Evolutionary conservation across 306 rosid genomes (phyloP).

Genomic region (Cyamopsis tetragonoloba): DNA sequence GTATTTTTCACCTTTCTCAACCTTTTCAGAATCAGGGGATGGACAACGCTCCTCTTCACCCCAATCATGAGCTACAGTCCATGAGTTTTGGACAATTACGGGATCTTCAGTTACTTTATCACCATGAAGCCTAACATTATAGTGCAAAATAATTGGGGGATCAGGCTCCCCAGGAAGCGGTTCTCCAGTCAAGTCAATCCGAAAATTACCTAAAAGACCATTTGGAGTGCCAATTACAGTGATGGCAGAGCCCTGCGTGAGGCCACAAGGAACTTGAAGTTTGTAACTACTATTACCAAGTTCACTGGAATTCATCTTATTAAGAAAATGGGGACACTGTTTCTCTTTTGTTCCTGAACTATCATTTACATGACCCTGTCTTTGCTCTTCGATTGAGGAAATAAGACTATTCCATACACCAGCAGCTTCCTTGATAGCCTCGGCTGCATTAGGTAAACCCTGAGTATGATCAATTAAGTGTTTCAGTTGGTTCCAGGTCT

Average conservation of each 20-base stretch:
- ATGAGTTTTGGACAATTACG: constrained; percentile 92
- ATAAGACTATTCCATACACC: constrained; percentile 76
- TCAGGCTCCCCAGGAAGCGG: constrained; percentile 98
- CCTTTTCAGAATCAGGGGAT: constrained; percentile 66
- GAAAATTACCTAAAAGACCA: constrained; percentile 87
- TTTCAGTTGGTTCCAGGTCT: constrained; percentile 78
- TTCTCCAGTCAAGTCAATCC: constrained; percentile 85
- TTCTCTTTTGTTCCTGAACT: constrained; percentile 69
- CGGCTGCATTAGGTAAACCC: constrained; percentile 87
- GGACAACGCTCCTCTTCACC: constrained; percentile 98
- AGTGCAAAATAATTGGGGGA: constrained; percentile 88
- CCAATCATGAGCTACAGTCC: constrained; percentile 96
- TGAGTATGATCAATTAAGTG: constrained; percentile 60
- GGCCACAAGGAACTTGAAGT: constrained; percentile 84
- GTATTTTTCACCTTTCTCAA: constrained; percentile 59
- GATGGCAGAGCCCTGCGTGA: constrained; percentile 95
- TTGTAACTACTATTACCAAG: constrained; percentile 49
- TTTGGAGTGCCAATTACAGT: constrained; percentile 79
- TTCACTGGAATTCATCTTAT: constrained; percentile 66
- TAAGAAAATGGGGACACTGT: constrained; percentile 93
- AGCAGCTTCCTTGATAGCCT: constrained; percentile 91
- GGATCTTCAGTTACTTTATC: constrained; percentile 96
- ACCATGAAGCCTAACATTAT: constrained; percentile 94
- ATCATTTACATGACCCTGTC: constrained; percentile 51
- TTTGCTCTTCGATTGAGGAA: constrained; percentile 61